Percentiles rank a stretch among this genome's conserved stretches.
Conservation (phyloP, 129 eudicot genomes). For the Flaveria brownii region DNA sequence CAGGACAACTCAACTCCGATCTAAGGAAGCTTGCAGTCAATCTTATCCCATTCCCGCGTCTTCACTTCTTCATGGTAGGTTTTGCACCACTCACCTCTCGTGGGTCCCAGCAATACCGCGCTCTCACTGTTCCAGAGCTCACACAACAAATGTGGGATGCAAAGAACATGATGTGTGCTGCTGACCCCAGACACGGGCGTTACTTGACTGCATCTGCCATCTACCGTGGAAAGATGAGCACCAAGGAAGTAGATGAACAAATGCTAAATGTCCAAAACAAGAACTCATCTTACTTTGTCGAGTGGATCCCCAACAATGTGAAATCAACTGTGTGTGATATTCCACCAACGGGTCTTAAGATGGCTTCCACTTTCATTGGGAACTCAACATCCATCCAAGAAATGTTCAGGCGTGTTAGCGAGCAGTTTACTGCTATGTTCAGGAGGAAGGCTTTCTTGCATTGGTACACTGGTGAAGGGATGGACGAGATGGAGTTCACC, state of each 20-base stretch:
- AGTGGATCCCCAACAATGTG: constrained; percentile 64
- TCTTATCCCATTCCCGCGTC: constrained; percentile 61
- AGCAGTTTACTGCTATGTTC: constrained; percentile 65
- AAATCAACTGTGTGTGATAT: constrained; percentile 62
- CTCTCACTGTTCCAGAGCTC: constrained; percentile 54
- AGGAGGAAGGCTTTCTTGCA: constrained; percentile 74
- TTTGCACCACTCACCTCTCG: constrained; percentile 68
- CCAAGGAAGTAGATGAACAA: constrained; percentile 62
- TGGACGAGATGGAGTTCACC: constrained; percentile 68
- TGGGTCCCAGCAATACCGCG: constrained; percentile 65
- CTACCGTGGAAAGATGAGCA: constrained; percentile 66
- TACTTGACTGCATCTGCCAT: constrained; percentile 60
- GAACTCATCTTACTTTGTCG: constrained; percentile 63
- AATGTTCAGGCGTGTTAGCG: constrained; percentile 62
- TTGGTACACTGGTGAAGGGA: constrained; percentile 63
- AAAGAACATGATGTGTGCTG: constrained; percentile 62
- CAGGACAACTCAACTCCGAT: constrained; percentile 63
- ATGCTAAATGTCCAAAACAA: constrained; percentile 63
- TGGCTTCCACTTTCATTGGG: constrained; percentile 62
- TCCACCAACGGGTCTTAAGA: constrained; percentile 62
- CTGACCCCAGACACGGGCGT: constrained; percentile 63
- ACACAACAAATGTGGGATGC: constrained; percentile 74
- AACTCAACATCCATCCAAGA: constrained; percentile 62
- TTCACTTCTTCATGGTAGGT: constrained; percentile 68
- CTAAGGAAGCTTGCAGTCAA: constrained; percentile 56